Conservation (phyloP, 129 eudicot species). For the Tanacetum coccineum region DNA sequence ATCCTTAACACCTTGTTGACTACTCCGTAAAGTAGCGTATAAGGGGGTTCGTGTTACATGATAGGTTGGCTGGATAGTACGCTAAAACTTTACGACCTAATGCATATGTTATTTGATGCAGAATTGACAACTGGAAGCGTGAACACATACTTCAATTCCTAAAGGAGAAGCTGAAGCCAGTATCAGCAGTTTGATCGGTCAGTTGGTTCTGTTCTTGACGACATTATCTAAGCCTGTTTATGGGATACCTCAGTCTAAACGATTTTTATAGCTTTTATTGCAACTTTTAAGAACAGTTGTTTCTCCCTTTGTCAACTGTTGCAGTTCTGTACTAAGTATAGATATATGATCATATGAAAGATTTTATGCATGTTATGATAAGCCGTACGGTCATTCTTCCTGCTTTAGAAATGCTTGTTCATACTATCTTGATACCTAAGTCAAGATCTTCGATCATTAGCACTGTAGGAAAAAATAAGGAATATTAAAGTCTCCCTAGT, state of each 20-base stretch:
- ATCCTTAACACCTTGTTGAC: neutral
- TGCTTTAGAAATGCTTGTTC: neutral
- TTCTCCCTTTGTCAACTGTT: conserved; percentile 6
- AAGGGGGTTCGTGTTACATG: conserved; percentile 2
- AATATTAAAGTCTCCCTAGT: no score
- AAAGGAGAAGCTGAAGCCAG: conserved; percentile 71
- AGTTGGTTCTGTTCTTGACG: conserved; percentile 16
- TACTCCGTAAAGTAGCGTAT: conserved; percentile 4
- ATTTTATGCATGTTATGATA: conserved; percentile 10
- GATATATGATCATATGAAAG: conserved; percentile 13
- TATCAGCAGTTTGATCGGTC: conserved; percentile 35
- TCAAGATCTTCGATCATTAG: neutral
- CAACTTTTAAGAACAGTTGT: conserved; percentile 18
- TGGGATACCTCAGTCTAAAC: conserved; percentile 3
- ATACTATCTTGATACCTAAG: neutral
- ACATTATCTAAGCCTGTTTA: neutral
- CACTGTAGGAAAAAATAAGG: no score
- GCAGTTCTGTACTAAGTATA: conserved; percentile 13
- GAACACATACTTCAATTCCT: conserved; percentile 85
- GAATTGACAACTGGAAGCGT: conserved; percentile 95
- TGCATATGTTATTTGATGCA: conserved; percentile 29
- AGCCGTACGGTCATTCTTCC: neutral
- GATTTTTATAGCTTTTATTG: neutral
- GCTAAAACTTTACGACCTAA: conserved; percentile 10
- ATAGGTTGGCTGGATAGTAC: no score